Percentiles rank a stretch among this genome's conserved stretches.
Evolutionary conservation across 2,329 filamentous ascomycete species (phyloP).

Genomic region (Trichophyton schoenleinii): DNA sequence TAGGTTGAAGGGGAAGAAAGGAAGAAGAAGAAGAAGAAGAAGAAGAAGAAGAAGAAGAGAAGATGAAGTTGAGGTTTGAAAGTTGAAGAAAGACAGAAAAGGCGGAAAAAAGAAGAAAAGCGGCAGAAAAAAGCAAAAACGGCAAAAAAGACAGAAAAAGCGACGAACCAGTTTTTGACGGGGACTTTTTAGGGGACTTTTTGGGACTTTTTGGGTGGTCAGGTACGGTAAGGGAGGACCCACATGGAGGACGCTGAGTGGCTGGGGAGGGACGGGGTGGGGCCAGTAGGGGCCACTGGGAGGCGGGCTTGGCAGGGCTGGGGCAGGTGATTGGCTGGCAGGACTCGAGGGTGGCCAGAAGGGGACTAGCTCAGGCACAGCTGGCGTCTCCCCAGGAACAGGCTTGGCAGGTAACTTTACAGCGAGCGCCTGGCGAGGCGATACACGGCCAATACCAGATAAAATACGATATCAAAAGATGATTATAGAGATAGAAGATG

Average conservation of each 20-base stretch:
- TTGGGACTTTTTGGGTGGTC: no score
- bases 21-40: not conserved
- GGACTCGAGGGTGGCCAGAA: not conserved
- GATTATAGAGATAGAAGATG: not conserved
- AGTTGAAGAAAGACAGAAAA: no score
- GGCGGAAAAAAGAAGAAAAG: no score
- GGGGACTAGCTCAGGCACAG: not conserved
- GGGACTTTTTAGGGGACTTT: no score
- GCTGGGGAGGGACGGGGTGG: not conserved
- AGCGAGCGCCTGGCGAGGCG: not conserved
- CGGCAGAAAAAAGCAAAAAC: no score
- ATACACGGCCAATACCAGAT: no score
- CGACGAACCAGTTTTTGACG: no score
- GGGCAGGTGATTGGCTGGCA: not conserved
- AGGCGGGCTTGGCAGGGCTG: not conserved
- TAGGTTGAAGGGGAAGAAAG: no score
- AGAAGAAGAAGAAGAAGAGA: constrained; percentile 1
- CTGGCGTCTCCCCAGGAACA: not conserved
- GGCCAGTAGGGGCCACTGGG: not conserved
- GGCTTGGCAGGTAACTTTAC: not conserved
- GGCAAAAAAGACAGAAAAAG: no score
- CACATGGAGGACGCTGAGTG: not conserved
- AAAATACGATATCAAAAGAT: not conserved
- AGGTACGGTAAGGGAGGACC: not conserved
- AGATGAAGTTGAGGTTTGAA: not conserved